A percentile compares a stretch with the other conserved stretches of the same genome.
Conservation (phyloP, 768 basidiomycete genomes). For the Mycena amicta region DNA sequence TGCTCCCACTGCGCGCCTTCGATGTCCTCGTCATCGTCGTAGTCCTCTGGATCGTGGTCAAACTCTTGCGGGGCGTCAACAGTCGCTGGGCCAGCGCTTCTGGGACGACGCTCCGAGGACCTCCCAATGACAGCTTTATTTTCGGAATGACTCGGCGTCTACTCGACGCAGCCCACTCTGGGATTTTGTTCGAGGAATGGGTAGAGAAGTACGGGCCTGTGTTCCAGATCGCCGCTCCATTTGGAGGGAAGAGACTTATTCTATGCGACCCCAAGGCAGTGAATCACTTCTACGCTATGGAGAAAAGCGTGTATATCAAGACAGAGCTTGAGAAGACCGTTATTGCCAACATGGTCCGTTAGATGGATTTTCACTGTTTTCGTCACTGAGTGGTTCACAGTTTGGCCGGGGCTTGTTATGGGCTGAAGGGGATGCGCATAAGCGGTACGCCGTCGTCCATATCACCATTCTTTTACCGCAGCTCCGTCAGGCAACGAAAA, state of each 20-base stretch:
- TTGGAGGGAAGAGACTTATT: constrained; percentile 15
- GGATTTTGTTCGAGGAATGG: constrained; percentile 31
- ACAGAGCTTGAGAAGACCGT: constrained; percentile 17
- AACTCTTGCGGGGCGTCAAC: constrained; percentile 13
- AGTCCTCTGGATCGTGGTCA: constrained; percentile 24
- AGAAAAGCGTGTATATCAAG: constrained; percentile 28
- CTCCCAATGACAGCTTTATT: constrained; percentile 29
- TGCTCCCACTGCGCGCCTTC: constrained; percentile 5
- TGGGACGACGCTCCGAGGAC: constrained; percentile 30
- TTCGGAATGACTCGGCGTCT: constrained; percentile 27
- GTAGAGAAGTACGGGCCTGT: constrained; percentile 33
- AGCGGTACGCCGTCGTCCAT: constrained; percentile 32
- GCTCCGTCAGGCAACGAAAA: constrained; percentile 45
- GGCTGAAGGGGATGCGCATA: constrained; percentile 50
- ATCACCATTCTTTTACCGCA: not conserved
- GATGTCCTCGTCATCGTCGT: constrained; percentile 14
- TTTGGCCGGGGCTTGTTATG: constrained; percentile 44
- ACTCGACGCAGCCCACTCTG: constrained; percentile 15
- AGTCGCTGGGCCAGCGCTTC: constrained; percentile 12
- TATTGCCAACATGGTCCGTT: constrained; percentile 29
- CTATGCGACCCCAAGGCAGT: constrained; percentile 30
- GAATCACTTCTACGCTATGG: constrained; percentile 27
- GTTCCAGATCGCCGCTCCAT: constrained; percentile 25
- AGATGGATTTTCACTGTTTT: not conserved
- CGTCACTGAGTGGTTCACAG: constrained; percentile 19